Conservation (phyloP, 2,329 filamentous ascomycete genomes). For the Botrytis elliptica region DNA sequence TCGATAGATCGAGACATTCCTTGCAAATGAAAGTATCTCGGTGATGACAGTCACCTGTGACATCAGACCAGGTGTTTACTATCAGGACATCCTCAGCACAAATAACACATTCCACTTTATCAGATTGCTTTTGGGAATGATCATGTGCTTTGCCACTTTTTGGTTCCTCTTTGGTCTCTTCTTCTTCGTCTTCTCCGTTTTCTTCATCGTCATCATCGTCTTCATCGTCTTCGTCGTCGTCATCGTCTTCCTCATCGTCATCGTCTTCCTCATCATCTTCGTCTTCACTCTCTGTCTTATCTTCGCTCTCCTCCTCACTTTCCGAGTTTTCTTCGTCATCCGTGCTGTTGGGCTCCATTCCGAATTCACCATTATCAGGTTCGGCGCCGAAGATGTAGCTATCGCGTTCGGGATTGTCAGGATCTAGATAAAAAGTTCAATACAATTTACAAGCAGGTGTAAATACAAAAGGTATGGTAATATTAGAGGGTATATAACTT, state of each 20-base stretch:
- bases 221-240: background rate
- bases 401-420: background rate
- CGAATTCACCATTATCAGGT: background rate
- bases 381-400: background rate
- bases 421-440: background rate
- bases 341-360: background rate
- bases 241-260: no score
- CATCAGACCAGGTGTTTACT: background rate
- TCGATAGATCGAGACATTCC: slow-evolving; percentile 11
- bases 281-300: background rate
- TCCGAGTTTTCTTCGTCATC: background rate
- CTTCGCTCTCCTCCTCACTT: background rate
- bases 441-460: background rate
- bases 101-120: background rate
- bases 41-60: background rate
- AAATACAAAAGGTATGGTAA: background rate
- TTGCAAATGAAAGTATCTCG: background rate
- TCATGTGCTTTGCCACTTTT: background rate
- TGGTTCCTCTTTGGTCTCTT: background rate
- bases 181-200: background rate
- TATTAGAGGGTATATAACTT: background rate
- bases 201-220: background rate
- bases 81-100: background rate
- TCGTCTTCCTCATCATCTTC: background rate
- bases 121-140: background rate